Percentiles rank a stretch among this genome's conserved stretches.
Conservation (phyloP, 164 flowering plant genomes). For the Piper longum region DNA sequence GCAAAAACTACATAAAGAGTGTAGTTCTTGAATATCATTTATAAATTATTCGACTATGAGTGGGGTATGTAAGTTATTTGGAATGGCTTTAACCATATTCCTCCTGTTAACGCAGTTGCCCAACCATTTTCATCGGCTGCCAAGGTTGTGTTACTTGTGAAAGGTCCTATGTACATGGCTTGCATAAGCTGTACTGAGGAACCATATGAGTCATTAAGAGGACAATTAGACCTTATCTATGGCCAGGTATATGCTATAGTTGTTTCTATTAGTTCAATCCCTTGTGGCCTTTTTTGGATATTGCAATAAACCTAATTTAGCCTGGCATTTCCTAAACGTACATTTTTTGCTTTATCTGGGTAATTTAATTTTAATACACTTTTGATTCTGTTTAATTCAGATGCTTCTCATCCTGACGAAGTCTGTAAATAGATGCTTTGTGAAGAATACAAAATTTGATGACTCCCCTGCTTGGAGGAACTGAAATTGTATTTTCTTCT, state of each 20-base stretch:
- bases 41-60: background rate
- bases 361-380: background rate
- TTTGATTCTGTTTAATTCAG: slow-evolving; percentile 35
- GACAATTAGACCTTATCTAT: slow-evolving; percentile 81
- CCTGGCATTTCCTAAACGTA: background rate
- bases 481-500: slow-evolving; percentile 92
- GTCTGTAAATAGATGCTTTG: slow-evolving; percentile 90
- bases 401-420: slow-evolving; percentile 91
- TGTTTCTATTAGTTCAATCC: background rate
- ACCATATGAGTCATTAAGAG: slow-evolving; percentile 70
- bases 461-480: slow-evolving; percentile 97
- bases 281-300: background rate
- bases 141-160: slow-evolving; percentile 95
- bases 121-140: background rate
- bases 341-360: background rate
- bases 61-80: background rate
- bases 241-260: slow-evolving; percentile 56
- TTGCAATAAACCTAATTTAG: background rate
- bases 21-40: no score
- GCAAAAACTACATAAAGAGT: no score
- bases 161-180: slow-evolving; percentile 88
- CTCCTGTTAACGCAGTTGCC: background rate
- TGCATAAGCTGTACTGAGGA: slow-evolving; percentile 99
- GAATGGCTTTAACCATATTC: background rate
- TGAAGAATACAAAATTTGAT: slow-evolving; percentile 98